A percentile compares a stretch with the other conserved stretches of the same genome.
These are phyloP conservation scores for Colletotrichum sublineola DNA, from an alignment of 2,329 filamentous ascomycete species.

Conservation along the genomic window DNA sequence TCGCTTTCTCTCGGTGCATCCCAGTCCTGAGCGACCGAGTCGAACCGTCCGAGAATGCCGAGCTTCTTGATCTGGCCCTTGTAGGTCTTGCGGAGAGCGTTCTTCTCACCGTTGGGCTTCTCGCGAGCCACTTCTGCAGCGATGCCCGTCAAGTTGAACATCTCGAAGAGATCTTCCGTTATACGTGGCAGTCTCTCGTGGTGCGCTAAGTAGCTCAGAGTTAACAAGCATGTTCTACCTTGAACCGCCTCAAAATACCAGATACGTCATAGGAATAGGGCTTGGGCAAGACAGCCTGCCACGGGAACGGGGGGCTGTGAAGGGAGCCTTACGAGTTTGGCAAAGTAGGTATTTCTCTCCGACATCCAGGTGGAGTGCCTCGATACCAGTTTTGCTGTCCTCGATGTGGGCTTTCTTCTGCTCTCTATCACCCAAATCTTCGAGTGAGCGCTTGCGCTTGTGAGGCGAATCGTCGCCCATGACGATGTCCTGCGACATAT, in stretches of 20 bases:
- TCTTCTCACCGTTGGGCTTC: slow-evolving; percentile 76
- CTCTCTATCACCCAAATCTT: slow-evolving; percentile 68
- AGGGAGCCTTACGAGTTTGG: slow-evolving; percentile 75
- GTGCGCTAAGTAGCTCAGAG: slow-evolving; percentile 62
- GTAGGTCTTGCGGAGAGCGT: slow-evolving; percentile 76
- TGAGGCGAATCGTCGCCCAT: slow-evolving; percentile 67
- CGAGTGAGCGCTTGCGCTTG: slow-evolving; percentile 73
- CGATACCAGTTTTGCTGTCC: slow-evolving; percentile 71
- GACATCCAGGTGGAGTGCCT: slow-evolving; percentile 75
- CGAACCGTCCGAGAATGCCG: slow-evolving; percentile 72
- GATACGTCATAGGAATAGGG: slow-evolving; percentile 21
- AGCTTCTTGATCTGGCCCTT: slow-evolving; percentile 77
- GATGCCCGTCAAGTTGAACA: slow-evolving; percentile 68
- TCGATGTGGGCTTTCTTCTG: slow-evolving; percentile 75
- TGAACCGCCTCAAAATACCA: slow-evolving; percentile 43
- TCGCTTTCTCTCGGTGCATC: slow-evolving; percentile 60
- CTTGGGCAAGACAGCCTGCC: slow-evolving; percentile 36
- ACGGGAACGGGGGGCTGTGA: slow-evolving; percentile 46
- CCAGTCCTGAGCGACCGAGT: slow-evolving; percentile 64
- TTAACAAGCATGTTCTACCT: slow-evolving; percentile 57
- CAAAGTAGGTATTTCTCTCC: slow-evolving; percentile 76
- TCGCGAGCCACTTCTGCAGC: slow-evolving; percentile 73
- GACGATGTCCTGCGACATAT: slow-evolving; percentile 56
- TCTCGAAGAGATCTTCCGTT: slow-evolving; percentile 70
- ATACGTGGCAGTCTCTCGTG: slow-evolving; percentile 61